Percentiles rank a stretch among this genome's conserved stretches.
These are phyloP conservation scores for Penicillium sp. DNA, from an alignment of 2,329 filamentous ascomycete species.

Conservation along the genomic window DNA sequence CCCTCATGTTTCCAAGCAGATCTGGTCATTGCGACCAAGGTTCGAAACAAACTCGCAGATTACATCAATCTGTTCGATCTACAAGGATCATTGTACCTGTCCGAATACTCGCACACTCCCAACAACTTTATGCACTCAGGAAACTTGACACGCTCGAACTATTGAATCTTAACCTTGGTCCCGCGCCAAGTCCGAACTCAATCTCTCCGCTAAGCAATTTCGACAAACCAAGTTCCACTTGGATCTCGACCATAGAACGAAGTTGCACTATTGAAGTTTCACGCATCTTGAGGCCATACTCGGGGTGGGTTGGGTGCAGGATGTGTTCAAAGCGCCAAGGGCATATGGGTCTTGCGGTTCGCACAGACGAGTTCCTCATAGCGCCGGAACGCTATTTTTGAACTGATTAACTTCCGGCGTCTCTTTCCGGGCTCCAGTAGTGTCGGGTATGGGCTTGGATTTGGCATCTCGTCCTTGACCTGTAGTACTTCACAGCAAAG, in stretches of 20 bases:
- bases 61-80: not conserved
- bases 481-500: too few species aligned
- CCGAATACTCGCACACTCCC: not conserved
- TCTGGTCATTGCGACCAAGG: not conserved
- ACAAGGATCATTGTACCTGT: not conserved
- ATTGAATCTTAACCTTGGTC: slow-evolving; percentile 9
- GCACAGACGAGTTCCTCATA: not conserved
- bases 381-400: not conserved
- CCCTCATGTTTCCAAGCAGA: not conserved
- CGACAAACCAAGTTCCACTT: not conserved
- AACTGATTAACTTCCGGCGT: not conserved
- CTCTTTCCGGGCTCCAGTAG: not conserved
- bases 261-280: not conserved
- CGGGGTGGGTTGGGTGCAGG: not conserved
- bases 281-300: not conserved
- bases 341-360: not conserved
- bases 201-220: not conserved
- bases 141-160: slow-evolving; percentile 8
- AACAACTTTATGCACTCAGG: not conserved
- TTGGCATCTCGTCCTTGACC: too few species aligned
- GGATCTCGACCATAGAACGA: not conserved
- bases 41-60: not conserved
- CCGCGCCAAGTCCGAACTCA: not conserved
- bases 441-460: too few species aligned
- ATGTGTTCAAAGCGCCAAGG: not conserved